These are phyloP conservation scores for Schizosaccharomyces cryophilus DNA, from an alignment of 805 yeast species.

Conservation along the genomic window DNA sequence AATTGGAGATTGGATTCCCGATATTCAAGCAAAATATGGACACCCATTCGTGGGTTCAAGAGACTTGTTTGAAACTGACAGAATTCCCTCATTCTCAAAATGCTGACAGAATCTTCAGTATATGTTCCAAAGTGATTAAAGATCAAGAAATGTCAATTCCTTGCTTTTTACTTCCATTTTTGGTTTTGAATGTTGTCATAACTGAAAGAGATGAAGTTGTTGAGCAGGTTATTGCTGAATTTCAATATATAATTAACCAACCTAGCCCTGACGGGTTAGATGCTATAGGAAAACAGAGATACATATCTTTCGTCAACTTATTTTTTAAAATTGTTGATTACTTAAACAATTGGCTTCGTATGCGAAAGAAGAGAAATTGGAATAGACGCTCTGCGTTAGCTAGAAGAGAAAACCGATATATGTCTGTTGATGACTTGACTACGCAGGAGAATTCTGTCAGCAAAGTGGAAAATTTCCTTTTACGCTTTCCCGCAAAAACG, in stretches of 20 bases:
- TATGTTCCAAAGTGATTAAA: slow-evolving; percentile 38
- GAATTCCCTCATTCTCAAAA: slow-evolving; percentile 17
- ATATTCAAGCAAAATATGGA: slow-evolving; percentile 20
- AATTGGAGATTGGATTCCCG: slow-evolving; percentile 30
- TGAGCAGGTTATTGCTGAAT: slow-evolving; percentile 30
- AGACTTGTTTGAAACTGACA: slow-evolving; percentile 41
- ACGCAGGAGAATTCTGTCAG: slow-evolving; percentile 14
- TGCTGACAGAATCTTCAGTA: slow-evolving; percentile 25
- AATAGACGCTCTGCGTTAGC: neutral
- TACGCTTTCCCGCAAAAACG: neutral
- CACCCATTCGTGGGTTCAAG: slow-evolving; percentile 46
- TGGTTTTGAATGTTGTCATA: slow-evolving; percentile 37
- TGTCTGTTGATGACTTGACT: slow-evolving; percentile 25
- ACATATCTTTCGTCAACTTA: neutral
- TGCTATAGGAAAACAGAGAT: neutral
- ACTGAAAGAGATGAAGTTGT: slow-evolving; percentile 20
- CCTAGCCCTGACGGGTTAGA: neutral
- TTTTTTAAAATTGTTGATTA: neutral
- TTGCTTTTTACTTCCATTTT: slow-evolving; percentile 53
- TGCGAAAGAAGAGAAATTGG: neutral
- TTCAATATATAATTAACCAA: slow-evolving; percentile 25
- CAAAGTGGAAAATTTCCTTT: neutral
- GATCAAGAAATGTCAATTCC: slow-evolving; percentile 49
- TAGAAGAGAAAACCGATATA: slow-evolving; percentile 16
- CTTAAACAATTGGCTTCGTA: slow-evolving; percentile 2